Evolutionary conservation across 306 rosid genomes (phyloP), one percentile per base, ranked within the genome.

Genomic region (Myrica gale): DNA sequence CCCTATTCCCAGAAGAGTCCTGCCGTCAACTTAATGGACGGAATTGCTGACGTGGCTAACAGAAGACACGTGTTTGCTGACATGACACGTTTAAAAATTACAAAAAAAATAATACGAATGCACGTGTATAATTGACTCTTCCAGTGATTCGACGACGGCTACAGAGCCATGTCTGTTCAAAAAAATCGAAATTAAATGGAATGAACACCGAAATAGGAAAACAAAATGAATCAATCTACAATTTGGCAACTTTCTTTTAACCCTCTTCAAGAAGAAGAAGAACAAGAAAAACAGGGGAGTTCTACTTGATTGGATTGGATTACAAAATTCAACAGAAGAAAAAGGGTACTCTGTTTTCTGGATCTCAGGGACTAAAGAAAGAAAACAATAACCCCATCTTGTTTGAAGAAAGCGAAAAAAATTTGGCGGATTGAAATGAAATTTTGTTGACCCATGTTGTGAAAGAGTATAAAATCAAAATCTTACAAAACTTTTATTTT

Each of bases 141-240:
- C n/a, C n/a, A n/a, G n/a, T n/a, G n/a, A n/a, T n/a, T n/a, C n/a
- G n/a, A n/a, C n/a, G n/a, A n/a, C n/a, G n/a, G n/a, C n/a, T 81
- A 87, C 1, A 87, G 71, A 1, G 96, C 91, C 86, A 86, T 51
- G 43, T 87, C 97, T 95, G 85, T 57, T 57, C 17, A 46, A n/a
- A n/a, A n/a, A n/a, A 45, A 10, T 37, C n/a, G 43, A 3, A 17
- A 2, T 0, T 1, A 15, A n/a, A 20, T 1, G 1, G 1, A 26
- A 48, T 16, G n/a, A 10, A 44, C 39, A 13, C 7, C 46, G 5
- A 17, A 41, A 21, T 0, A 44, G 1, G 32, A 26, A 16, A 11
- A 53, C n/a, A 61, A 6, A 5, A 61, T 12, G 19, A 61, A 7
- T 15, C 43, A 61, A 62, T 10, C 9, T 56, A 56, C 20, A 20